phyloP scores from a whole-genome alignment of 176 grass and related monocot genomes.

The Oryza coarctata region DNA sequence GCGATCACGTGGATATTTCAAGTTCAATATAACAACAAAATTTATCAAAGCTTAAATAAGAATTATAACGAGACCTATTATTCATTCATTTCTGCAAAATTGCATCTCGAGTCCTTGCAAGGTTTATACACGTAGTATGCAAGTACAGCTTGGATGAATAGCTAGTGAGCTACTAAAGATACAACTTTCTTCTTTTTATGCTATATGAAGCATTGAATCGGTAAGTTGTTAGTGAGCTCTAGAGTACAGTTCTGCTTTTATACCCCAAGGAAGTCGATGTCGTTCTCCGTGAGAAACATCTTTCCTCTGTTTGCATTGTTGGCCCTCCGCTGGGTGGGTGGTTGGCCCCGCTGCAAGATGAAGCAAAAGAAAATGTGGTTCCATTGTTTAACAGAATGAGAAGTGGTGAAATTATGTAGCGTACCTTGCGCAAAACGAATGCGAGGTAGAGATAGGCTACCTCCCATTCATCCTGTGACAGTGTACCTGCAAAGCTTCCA shows the following conservation, averaged over 20 bases:
- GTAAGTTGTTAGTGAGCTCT: slow-evolving; percentile 50
- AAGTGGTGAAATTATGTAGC: neutral
- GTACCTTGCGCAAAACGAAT: slow-evolving; percentile 90
- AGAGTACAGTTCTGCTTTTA: slow-evolving; percentile 29
- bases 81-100: slow-evolving; percentile 38
- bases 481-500: slow-evolving; percentile 45
- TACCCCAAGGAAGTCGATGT: slow-evolving; percentile 59
- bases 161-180: slow-evolving; percentile 31
- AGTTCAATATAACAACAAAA: neutral
- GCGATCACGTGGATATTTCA: neutral
- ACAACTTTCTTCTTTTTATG: slow-evolving; percentile 23
- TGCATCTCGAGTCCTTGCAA: neutral
- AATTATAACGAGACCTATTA: slow-evolving; percentile 2
- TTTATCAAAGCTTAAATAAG: neutral
- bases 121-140: slow-evolving; percentile 32
- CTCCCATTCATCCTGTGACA: slow-evolving; percentile 89
- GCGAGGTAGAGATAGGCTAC: slow-evolving; percentile 92
- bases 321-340: slow-evolving; percentile 38
- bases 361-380: slow-evolving; percentile 19
- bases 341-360: slow-evolving; percentile 53
- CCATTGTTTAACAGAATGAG: neutral
- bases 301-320: slow-evolving; percentile 71
- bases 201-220: slow-evolving; percentile 28
- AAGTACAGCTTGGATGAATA: slow-evolving; percentile 16
- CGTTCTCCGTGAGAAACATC: slow-evolving; percentile 57